phyloP scores from a whole-genome alignment of 2,329 filamentous ascomycete species.

The Monosporascus cannonballus region DNA sequence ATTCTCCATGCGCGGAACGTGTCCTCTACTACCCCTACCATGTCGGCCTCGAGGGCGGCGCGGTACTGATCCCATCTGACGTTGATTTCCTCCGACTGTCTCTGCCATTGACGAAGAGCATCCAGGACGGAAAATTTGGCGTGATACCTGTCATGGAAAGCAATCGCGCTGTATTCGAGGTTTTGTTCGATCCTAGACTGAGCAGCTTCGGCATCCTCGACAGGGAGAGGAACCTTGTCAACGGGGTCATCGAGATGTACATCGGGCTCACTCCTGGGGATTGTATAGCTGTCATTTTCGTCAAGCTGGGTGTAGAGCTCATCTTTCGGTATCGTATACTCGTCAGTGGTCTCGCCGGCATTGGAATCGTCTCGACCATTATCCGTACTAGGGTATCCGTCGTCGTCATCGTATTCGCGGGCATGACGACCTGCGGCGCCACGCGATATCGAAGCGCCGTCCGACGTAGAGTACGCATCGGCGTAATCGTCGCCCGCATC shows the following conservation, averaged over 20 bases:
- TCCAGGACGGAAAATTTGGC: conserved; percentile 17
- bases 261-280: conserved; percentile 1
- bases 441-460: conserved; percentile 7
- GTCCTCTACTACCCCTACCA: conserved; percentile 14
- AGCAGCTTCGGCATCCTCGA: neutral
- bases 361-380: conserved; percentile 3
- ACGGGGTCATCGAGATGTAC: conserved; percentile 7
- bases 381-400: conserved; percentile 7
- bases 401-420: neutral
- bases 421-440: conserved; percentile 12
- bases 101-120: conserved; percentile 22
- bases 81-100: conserved; percentile 14
- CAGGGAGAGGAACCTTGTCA: neutral
- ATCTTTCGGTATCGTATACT: neutral
- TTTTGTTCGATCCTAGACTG: conserved; percentile 13
- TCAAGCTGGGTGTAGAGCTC: neutral
- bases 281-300: neutral
- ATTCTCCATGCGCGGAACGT: conserved; percentile 21
- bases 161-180: conserved; percentile 17
- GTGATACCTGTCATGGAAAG: conserved; percentile 20
- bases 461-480: conserved; percentile 15
- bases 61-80: conserved; percentile 17
- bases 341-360: conserved; percentile 2
- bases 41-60: conserved; percentile 17
- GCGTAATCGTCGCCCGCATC: conserved; percentile 27